Evolutionary conservation across 768 basidiomycete species (phyloP).

Genomic region (Pleurotus citrinopileatus): DNA sequence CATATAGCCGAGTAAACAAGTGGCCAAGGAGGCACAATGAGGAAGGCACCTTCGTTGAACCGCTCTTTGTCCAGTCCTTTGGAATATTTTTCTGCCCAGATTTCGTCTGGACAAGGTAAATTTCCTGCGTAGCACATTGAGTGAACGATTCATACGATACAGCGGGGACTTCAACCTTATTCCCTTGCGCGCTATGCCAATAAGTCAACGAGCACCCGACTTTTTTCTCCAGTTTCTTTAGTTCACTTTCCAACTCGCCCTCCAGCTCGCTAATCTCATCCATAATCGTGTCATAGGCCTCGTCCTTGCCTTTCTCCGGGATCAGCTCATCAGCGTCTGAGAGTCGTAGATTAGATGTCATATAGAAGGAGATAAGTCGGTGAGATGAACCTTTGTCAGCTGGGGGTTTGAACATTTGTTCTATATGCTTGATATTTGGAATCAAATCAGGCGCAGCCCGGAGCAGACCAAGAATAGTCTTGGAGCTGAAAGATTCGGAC

Average conservation of each 20-base stretch:
- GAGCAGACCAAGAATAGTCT: slow-evolving; percentile 71
- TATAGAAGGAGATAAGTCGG: background rate
- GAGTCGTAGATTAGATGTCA: background rate
- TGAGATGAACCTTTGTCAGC: slow-evolving; percentile 52
- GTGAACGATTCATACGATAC: too few relatives aligned
- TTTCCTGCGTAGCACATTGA: slow-evolving; percentile 61
- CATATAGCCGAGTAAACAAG: background rate
- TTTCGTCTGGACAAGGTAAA: slow-evolving; percentile 82
- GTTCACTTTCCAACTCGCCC: slow-evolving; percentile 59
- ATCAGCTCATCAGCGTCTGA: slow-evolving; percentile 69
- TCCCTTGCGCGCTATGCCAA: slow-evolving; percentile 71
- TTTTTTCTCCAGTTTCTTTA: slow-evolving; percentile 65
- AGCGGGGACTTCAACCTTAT: too few relatives aligned
- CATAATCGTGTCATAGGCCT: slow-evolving; percentile 76
- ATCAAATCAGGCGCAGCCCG: slow-evolving; percentile 79
- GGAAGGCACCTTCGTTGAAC: slow-evolving; percentile 69
- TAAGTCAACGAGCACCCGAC: slow-evolving; percentile 49
- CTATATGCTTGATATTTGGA: slow-evolving; percentile 68
- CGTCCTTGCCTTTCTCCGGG: slow-evolving; percentile 83
- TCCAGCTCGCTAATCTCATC: slow-evolving; percentile 72
- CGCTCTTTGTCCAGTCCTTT: slow-evolving; percentile 77
- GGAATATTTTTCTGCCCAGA: slow-evolving; percentile 64
- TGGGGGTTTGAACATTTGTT: slow-evolving; percentile 62
- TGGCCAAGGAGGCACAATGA: background rate
- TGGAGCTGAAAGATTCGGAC: slow-evolving; percentile 73